Evolutionary conservation across 148 eudicot species (phyloP), one percentile per base, ranked within the genome.

Genomic region (Camellia lanceoleosa): DNA sequence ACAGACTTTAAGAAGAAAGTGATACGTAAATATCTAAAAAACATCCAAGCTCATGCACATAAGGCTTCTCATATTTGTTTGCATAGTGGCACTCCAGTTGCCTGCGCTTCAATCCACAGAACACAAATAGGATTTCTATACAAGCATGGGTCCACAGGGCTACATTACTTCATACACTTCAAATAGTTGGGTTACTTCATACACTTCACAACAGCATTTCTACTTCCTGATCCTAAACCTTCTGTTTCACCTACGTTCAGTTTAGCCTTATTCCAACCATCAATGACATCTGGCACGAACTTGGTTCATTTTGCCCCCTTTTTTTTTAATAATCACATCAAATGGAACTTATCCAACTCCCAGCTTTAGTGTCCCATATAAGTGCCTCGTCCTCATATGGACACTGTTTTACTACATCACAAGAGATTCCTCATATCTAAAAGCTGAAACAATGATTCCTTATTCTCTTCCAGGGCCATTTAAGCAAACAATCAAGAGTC

Each of bases 151-250:
- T 38, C 61, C 18, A 73, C 59, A 3, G 38, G 47, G n/a, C 38
- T 30, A 30, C 38, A 30, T 38, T 16, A 41, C 13, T 13, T 12
- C 2, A 6, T 12, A 66, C 69, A 66, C 44, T 66, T 64, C 68
- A 64, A 5, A 54, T 38, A 71, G n/a, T 30, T 30, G 38, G 47
- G 41, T 38, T 16, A 41, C 13, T 41, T 12, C 2, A 6, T 12
- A 66, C 69, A 66, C 44, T 66, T 64, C 68, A 64, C 30, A 12
- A 54, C 13, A 71, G n/a, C 62, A 73, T 75, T 8, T 75, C 16
- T 60, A n/a, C 54, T 75, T 16, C 46, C 38, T 18, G 65, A 75
- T 43, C 78, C 30, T 3, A 59, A 46, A 14, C 68, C 55, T 18
- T 44, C 5, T 12, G 41, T 75, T n/a, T n/a, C 47, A 75, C 38